Evolutionary conservation across 169 alveolate species (phyloP), one percentile per base, ranked within the genome.

Genomic region (Cryptosporidium xiaoi): DNA sequence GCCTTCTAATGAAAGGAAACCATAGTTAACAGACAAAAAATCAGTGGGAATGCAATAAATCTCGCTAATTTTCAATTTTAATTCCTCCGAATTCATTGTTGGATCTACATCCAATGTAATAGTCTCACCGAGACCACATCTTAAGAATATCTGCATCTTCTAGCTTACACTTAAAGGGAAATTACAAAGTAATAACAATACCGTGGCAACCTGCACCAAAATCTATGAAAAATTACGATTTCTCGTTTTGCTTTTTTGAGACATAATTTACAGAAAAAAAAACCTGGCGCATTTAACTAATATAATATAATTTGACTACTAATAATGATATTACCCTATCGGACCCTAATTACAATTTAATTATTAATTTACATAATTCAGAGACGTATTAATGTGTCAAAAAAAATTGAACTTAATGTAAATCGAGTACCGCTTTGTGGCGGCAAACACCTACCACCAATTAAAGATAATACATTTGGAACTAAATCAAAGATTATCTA

Each of bases 101-200:
- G 87, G 71, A 48, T 34, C 50, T 12, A 77, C 87, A 53, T 62
- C 71, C 65, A 77, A 33, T 18, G 71, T n/a, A 58, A 51, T n/a
- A 46, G 87, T 77, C 34, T 31, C 34, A 60, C 87, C 71, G 18
- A 62, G 51, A 48, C 87, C 71, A 62, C 24, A 58, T 24, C 34
- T 77, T 13, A 77, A 60, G 51, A 77, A 77, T 44, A 77, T 77
- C 64, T 77, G 87, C 87, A 77, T 77, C 60, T 77, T 56, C 18
- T 0, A 33, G 27, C 31, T 3, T 10, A 20, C 13, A 44, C 27
- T 66, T 31, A 46, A 34, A 66, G 33, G 53, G 44, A 27, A 34
- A 27, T 20, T 51, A 31, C 7, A 7, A 7, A 53, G 13, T 40
- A 8, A 40, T 40, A 40, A 40, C 10, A 8, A 40, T 8, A 0